phyloP scores from a whole-genome alignment of 257 asterid species.

The Solanum dulcamara region DNA sequence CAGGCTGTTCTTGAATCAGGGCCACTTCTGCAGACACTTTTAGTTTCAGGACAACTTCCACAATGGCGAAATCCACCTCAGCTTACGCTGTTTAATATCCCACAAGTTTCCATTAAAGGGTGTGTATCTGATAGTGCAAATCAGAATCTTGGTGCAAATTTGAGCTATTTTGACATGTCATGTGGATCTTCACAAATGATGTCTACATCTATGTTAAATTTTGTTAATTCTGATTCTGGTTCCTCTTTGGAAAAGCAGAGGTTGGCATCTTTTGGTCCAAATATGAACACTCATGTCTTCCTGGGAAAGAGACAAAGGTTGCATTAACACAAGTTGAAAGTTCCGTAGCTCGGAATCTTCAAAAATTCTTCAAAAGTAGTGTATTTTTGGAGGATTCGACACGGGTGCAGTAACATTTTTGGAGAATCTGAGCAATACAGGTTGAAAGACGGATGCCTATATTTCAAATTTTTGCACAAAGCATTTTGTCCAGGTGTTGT shows the following conservation, averaged over 20 bases:
- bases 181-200: conserved; percentile 34
- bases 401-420: neutral
- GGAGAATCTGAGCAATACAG: neutral
- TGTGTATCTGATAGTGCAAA: conserved; percentile 11
- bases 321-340: neutral
- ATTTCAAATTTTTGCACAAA: conserved; percentile 32
- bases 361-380: neutral
- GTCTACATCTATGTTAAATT: conserved; percentile 26
- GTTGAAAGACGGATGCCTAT: neutral
- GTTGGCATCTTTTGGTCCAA: conserved; percentile 14
- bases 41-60: conserved; percentile 82
- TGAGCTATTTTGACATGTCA: conserved; percentile 28
- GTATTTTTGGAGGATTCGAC: neutral
- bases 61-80: conserved; percentile 89
- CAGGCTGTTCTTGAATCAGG: conserved; percentile 59
- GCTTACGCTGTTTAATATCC: conserved; percentile 37
- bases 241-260: conserved; percentile 10
- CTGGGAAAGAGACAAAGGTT: conserved; percentile 38
- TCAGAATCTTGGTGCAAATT: conserved; percentile 12
- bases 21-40: conserved; percentile 57
- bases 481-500: neutral
- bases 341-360: neutral
- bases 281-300: conserved; percentile 8
- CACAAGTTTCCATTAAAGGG: conserved; percentile 35
- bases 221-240: conserved; percentile 9